These are phyloP conservation scores for Phyllosticta citriasiana DNA, from an alignment of 2,329 filamentous ascomycete species.

Conservation along the genomic window DNA sequence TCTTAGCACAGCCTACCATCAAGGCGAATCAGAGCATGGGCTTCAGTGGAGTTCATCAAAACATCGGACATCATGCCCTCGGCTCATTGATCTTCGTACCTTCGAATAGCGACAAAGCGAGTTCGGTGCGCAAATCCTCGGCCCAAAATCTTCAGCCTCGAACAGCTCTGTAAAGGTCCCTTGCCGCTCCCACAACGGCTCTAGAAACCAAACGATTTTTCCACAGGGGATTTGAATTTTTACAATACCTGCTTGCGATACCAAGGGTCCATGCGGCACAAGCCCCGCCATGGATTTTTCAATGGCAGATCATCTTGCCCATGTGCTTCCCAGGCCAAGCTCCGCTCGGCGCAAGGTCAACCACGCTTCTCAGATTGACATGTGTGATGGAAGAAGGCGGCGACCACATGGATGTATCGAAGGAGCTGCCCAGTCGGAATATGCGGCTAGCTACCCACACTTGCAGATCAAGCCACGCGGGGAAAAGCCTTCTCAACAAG, in stretches of 20 bases:
- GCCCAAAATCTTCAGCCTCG: neutral
- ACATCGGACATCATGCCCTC: neutral
- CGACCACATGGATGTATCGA: neutral
- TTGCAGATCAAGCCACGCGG: neutral
- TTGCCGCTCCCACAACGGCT: neutral
- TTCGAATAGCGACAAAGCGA: neutral
- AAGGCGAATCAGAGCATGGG: neutral
- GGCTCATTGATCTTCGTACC: neutral
- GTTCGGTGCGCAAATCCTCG: neutral
- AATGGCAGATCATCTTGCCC: neutral
- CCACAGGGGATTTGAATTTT: neutral
- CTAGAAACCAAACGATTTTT: neutral
- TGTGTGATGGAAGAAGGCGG: neutral
- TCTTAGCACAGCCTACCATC: neutral
- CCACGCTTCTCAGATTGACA: neutral
- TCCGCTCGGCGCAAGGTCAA: neutral
- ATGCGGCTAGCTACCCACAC: neutral
- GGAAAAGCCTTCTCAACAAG: neutral
- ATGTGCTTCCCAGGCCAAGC: neutral
- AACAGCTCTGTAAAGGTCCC: neutral
- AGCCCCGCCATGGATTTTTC: neutral
- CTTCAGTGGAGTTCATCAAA: neutral
- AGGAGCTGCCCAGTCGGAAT: neutral
- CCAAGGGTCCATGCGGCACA: neutral
- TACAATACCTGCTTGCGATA: neutral